phyloP scores from a whole-genome alignment of 257 asterid species.

The Solanum raphanifolium region DNA sequence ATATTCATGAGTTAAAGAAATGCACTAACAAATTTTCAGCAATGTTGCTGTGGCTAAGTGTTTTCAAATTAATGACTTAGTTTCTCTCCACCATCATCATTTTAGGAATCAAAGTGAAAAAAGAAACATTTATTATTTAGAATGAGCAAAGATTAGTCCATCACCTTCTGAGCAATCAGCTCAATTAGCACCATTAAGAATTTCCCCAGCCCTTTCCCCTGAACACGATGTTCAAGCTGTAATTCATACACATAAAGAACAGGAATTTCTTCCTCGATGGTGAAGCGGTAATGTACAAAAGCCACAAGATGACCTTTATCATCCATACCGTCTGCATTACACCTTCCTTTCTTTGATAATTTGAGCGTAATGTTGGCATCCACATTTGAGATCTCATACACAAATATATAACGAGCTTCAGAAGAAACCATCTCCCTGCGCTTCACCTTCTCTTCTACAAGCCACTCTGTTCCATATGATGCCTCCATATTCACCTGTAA shows the following conservation, averaged over 20 bases:
- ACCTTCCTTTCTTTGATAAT: constrained; percentile 7
- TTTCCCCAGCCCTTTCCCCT: constrained; percentile 82
- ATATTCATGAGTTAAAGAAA: background rate
- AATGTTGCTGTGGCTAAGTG: background rate
- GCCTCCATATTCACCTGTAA: constrained; percentile 74
- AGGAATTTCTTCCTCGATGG: constrained; percentile 80
- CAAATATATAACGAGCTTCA: constrained; percentile 75
- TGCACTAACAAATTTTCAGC: background rate
- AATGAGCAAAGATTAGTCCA: background rate
- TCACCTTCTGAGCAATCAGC: constrained; percentile 72
- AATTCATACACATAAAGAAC: constrained; percentile 86
- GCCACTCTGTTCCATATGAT: constrained; percentile 82
- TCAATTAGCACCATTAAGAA: constrained; percentile 72
- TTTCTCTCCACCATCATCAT: background rate
- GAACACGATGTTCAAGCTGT: constrained; percentile 69
- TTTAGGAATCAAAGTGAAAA: background rate
- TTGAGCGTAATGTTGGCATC: constrained; percentile 15
- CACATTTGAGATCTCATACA: constrained; percentile 32
- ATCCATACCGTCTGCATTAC: constrained; percentile 17
- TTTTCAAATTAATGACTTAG: background rate
- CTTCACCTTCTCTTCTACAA: constrained; percentile 72
- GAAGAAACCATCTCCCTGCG: constrained; percentile 71
- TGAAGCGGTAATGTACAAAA: constrained; percentile 74
- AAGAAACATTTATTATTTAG: background rate
- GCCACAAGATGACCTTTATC: constrained; percentile 47